Conservation (phyloP, 2,329 filamentous ascomycete genomes). For the Blastomyces gilchristii region DNA sequence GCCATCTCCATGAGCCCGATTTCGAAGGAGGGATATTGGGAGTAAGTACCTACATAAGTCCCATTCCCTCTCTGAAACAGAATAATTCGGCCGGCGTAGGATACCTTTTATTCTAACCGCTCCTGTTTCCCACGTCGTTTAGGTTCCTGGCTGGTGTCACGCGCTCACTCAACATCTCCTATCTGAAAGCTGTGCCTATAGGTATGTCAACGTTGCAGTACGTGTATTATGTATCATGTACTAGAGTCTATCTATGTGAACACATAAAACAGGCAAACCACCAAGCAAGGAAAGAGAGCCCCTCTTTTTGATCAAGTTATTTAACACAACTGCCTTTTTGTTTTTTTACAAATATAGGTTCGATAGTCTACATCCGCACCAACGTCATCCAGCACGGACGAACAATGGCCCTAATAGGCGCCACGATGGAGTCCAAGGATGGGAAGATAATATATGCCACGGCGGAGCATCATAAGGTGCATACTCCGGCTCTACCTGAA, state of each 20-base stretch:
- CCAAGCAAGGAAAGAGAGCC: background rate
- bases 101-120: background rate
- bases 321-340: too few relatives aligned
- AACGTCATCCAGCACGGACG: conserved; percentile 39
- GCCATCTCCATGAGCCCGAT: conserved; percentile 42
- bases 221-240: background rate
- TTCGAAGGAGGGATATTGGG: conserved; percentile 41
- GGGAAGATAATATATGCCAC: conserved; percentile 41
- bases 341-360: conserved; percentile 20
- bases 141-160: conserved; percentile 44
- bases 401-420: conserved; percentile 44
- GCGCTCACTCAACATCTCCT: conserved; percentile 42
- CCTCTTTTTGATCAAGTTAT: background rate
- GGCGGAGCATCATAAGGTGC: conserved; percentile 45
- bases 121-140: background rate
- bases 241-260: too few relatives aligned
- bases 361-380: conserved; percentile 35
- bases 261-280: too few relatives aligned
- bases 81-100: background rate
- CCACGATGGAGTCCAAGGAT: conserved; percentile 41
- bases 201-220: conserved; percentile 21
- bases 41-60: conserved; percentile 23
- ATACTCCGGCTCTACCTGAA: conserved; percentile 31
- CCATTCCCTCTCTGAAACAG: background rate
- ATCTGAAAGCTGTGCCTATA: conserved; percentile 41